Conservation (phyloP, 1,139 yeast genomes). For the Hanseniaspora gamundiae region DNA sequence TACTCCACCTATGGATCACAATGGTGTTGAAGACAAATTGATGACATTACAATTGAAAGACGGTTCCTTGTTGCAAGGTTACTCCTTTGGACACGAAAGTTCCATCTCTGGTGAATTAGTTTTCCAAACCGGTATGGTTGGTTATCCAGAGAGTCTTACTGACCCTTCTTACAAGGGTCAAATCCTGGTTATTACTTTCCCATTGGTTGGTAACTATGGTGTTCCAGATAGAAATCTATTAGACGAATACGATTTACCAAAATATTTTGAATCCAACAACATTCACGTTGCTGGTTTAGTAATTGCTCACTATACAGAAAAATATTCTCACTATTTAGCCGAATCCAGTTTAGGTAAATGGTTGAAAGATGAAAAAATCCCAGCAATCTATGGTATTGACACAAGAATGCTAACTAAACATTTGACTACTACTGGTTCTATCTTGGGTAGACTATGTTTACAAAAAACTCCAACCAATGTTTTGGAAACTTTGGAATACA, state of each 20-base stretch:
- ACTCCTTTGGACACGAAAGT: constrained; percentile 91
- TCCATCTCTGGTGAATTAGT: constrained; percentile 92
- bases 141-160: constrained; percentile 95
- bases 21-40: constrained; percentile 51
- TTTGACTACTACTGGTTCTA: constrained; percentile 85
- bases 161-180: constrained; percentile 99
- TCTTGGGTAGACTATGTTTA: constrained; percentile 70
- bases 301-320: constrained; percentile 94
- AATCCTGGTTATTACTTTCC: constrained; percentile 91
- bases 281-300: constrained; percentile 96
- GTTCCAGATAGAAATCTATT: constrained; percentile 85
- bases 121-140: constrained; percentile 99
- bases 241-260: constrained; percentile 70
- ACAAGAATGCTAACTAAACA: constrained; percentile 90
- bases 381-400: constrained; percentile 96
- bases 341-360: constrained; percentile 84
- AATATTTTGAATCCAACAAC: constrained; percentile 80
- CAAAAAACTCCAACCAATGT: constrained; percentile 27
- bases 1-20: constrained; percentile 76
- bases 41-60: constrained; percentile 87
- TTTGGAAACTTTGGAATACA: constrained; percentile 9
- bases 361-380: constrained; percentile 84
- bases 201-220: constrained; percentile 97
- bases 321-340: constrained; percentile 89
- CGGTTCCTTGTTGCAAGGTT: constrained; percentile 86